These are phyloP conservation scores for Hypoxylon sp. DNA, from an alignment of 2,329 filamentous ascomycete genomes.

Conservation along the genomic window DNA sequence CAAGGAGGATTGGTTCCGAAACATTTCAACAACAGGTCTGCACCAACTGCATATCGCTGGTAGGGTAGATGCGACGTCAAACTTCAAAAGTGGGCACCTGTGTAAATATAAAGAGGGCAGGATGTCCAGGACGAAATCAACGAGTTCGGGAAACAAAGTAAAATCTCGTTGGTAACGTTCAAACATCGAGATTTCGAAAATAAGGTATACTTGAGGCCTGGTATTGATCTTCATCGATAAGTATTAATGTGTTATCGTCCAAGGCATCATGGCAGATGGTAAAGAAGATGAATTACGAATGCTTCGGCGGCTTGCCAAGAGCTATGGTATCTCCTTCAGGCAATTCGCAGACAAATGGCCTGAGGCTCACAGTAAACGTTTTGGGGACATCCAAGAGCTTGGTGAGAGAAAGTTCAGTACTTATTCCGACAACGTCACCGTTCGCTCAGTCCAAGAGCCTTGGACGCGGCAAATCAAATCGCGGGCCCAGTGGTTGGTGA, in stretches of 20 bases:
- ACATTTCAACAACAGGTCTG: not conserved
- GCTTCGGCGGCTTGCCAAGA: conserved; percentile 17
- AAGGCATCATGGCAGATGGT: conserved; percentile 4
- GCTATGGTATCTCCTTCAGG: conserved; percentile 12
- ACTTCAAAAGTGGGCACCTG: not conserved
- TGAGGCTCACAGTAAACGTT: conserved; percentile 5
- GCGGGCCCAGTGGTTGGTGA: conserved; percentile 12
- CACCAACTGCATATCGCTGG: conserved; percentile 5
- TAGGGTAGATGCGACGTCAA: not conserved
- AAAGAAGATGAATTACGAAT: conserved; percentile 13
- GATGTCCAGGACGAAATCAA: not conserved
- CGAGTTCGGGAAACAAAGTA: too few species aligned
- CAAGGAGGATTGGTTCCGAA: not conserved
- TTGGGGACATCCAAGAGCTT: conserved; percentile 10
- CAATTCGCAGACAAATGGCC: conserved; percentile 9
- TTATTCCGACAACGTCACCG: conserved; percentile 13
- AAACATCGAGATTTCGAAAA: not conserved
- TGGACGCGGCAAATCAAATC: conserved; percentile 20
- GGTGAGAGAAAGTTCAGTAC: conserved; percentile 11
- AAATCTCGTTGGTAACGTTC: too few species aligned
- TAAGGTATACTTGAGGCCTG: not conserved
- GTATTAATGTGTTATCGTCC: not conserved
- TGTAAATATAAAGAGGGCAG: not conserved
- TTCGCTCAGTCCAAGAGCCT: conserved; percentile 10
- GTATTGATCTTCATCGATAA: not conserved